phyloP scores from a whole-genome alignment of 1,284 basidiomycete genomes.

The Leccinum proximum region DNA sequence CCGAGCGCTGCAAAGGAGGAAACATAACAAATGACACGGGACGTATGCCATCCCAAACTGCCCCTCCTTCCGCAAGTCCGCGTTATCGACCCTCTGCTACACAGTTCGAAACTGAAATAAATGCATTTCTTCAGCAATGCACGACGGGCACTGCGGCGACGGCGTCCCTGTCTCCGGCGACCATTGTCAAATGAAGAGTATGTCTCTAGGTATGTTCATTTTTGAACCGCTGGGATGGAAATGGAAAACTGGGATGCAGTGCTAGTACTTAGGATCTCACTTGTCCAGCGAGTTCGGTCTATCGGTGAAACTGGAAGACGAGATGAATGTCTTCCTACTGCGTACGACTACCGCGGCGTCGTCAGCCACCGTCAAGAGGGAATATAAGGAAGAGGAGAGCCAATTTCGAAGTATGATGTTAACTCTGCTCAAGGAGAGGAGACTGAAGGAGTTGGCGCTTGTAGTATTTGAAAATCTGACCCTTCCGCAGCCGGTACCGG shows the following conservation, averaged over 20 bases:
- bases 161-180: neutral
- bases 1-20: conserved; percentile 7
- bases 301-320: neutral
- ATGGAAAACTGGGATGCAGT: neutral
- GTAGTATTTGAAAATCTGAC: neutral
- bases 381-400: neutral
- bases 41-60: neutral
- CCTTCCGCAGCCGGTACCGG: neutral
- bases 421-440: neutral
- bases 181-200: neutral
- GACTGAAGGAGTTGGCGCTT: neutral
- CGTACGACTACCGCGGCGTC: neutral
- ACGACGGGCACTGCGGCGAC: neutral
- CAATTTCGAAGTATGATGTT: neutral
- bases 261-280: neutral
- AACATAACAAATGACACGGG: neutral
- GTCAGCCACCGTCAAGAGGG: neutral
- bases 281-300: neutral
- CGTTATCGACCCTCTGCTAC: conserved; percentile 8
- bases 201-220: neutral
- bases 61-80: conserved; percentile 1
- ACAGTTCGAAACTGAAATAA: conserved; percentile 11
- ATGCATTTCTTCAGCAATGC: conserved; percentile 4
- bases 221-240: neutral
- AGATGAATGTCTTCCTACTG: neutral